Evolutionary conservation across 257 asterid species (phyloP), one percentile per base, ranked within the genome.

Genomic region (Salvia hispanica): DNA sequence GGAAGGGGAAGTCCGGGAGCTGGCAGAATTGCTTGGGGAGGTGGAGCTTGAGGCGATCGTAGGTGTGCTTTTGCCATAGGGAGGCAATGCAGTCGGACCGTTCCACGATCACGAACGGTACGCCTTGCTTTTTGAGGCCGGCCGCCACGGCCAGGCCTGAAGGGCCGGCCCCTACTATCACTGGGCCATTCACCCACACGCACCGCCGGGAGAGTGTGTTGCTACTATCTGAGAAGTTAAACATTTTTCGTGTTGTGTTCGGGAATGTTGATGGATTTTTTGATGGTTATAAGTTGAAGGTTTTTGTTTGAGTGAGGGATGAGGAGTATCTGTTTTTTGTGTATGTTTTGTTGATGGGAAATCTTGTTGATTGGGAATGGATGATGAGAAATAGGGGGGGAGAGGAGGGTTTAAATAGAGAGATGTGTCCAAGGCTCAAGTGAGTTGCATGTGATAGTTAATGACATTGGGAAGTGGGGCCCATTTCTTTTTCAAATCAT

Each of bases 111-210:
- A 91, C 88, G 72, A 57, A 88, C 1, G 97, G 95, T 13, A 88
- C 83, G 48, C 91, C 91, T 45, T 86, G 88, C 58, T 81, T 77
- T 55, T 75, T 68, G 0, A 91, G 75, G 61, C 97, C 90, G 44
- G 95, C 91, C 14, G 91, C 97, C 8, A 91, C 95, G 0, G 97
- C 97, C 7, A 91, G 78, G 28, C 97, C 97, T 1, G 97, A 91
- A 0, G 95, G 92, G 1, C 92, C 92, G 5, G 89, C 89, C 4
- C 95, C 95, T 28, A 86, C 88, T 13, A 86, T 84, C 21, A 86
- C 82, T 0, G 94, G 90, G 9, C 89, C 92, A 57, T 79, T 79
- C 42, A 86, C 92, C 92, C 89, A 81, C 4, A 86, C 84, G 13
- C 88, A 78, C 7, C 87, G 42, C 4, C 81, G 78, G 0, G 80